phyloP scores from a whole-genome alignment of 345 rosid species.

The Conringia planisiliqua region DNA sequence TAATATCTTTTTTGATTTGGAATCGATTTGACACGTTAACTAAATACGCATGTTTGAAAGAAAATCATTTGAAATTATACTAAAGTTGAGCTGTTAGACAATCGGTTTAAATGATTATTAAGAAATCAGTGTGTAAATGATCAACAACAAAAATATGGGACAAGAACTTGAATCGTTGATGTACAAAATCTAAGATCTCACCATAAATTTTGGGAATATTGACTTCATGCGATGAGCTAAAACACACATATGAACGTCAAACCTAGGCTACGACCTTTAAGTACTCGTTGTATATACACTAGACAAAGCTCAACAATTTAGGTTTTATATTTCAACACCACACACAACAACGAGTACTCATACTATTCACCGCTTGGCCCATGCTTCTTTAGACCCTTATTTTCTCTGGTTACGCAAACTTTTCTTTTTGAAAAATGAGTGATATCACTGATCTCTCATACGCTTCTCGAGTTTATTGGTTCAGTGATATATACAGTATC shows the following conservation, averaged over 20 bases:
- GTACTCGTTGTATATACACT: neutral
- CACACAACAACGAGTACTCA: neutral
- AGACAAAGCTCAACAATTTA: neutral
- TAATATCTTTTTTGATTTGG: neutral
- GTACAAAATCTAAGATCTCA: neutral
- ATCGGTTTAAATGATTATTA: neutral
- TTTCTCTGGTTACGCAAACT: neutral
- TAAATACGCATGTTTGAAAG: neutral
- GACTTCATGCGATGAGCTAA: neutral
- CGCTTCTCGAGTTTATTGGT: neutral
- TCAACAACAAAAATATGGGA: neutral
- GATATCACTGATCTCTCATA: neutral
- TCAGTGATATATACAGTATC: neutral
- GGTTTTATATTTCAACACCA: neutral
- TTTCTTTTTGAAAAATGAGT: neutral
- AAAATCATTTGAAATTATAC: neutral
- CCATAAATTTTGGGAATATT: neutral
- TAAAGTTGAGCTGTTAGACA: neutral
- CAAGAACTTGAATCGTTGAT: neutral
- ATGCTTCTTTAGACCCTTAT: constrained; percentile 4
- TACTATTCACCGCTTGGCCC: neutral
- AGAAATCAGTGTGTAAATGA: neutral
- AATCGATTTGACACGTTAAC: neutral
- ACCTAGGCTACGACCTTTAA: neutral
- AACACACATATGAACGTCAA: neutral